phyloP scores from a whole-genome alignment of 176 grass and related monocot genomes.

The Rhynchospora tenuis region DNA sequence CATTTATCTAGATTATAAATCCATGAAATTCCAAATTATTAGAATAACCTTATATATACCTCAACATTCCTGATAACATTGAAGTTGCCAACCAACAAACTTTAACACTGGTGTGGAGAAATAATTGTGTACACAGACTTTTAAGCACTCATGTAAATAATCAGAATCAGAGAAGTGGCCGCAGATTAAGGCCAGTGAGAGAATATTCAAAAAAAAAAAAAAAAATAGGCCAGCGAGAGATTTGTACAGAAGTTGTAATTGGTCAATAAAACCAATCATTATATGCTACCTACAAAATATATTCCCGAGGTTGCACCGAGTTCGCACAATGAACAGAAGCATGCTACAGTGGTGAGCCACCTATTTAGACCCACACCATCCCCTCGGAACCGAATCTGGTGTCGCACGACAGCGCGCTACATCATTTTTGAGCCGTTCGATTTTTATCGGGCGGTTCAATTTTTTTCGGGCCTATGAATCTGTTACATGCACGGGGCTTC shows the following conservation, averaged over 20 bases:
- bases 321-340: background rate
- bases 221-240: background rate
- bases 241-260: background rate
- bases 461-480: too few species aligned
- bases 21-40: too few species aligned
- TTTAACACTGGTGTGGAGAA: background rate
- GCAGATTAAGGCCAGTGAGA: background rate
- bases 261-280: slow-evolving; percentile 25
- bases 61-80: background rate
- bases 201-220: too few species aligned
- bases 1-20: too few species aligned
- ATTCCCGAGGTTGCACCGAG: slow-evolving; percentile 19
- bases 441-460: too few species aligned
- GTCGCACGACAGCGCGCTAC: too few species aligned
- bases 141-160: background rate
- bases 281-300: background rate
- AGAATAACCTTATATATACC: background rate
- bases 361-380: background rate
- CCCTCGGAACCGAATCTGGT: too few species aligned
- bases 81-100: background rate
- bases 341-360: background rate
- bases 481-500: too few species aligned
- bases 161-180: background rate
- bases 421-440: too few species aligned
- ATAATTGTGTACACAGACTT: background rate